Base-by-base conservation (phyloP, 2,329 filamentous ascomycete species). In the Aureobasidium melanogenum region DNA sequence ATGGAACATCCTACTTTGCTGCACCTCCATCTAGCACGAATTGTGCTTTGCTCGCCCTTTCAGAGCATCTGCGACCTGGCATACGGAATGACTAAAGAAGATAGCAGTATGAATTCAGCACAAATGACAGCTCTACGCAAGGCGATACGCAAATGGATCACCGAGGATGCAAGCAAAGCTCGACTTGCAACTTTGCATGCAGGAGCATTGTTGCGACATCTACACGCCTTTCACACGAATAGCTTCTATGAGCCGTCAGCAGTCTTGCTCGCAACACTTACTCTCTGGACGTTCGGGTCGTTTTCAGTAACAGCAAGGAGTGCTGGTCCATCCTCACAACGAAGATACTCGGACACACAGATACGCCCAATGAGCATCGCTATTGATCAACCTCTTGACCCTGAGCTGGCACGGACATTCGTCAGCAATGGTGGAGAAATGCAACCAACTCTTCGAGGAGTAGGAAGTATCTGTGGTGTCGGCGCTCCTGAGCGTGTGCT, bases 191-290 rank as follows among this genome's bases (percentile, higher is more conserved):
- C 81, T 38, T 75, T 83, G 7, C 81, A 83, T 64, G 79, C 80
- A 4, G 81, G 80, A 3, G 76, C 75, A 3, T 68, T 79, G 0
- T 78, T 82, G 63, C 82, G 80, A 77, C 79, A 83, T 63, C 71
- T 82, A 0, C 75, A 80, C 19, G 73, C 78, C 17, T 82, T 79
- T 65, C 77, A 76, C 2, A 72, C 73, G 1, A 75, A 76, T 64
- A 76, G 74, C 14, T 81, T 81, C 64, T 88, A 89, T 69, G 82
- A 84, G 66, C 84, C 86, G 0, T 81, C 88, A 3, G 82, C 82
- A 0, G 79, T 88, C 0, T 85, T 87, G 65, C 84, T 89, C 65
- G 85, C 84, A 3, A 79, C 82, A 10, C 74, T 90, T 3, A 81
- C 82, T 0, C 72, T 89, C 14, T 90, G 88, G 88, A 81, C 82